Base-by-base conservation (phyloP, 2,329 filamentous ascomycete species). In the Paraphaeosphaeria minitans region DNA sequence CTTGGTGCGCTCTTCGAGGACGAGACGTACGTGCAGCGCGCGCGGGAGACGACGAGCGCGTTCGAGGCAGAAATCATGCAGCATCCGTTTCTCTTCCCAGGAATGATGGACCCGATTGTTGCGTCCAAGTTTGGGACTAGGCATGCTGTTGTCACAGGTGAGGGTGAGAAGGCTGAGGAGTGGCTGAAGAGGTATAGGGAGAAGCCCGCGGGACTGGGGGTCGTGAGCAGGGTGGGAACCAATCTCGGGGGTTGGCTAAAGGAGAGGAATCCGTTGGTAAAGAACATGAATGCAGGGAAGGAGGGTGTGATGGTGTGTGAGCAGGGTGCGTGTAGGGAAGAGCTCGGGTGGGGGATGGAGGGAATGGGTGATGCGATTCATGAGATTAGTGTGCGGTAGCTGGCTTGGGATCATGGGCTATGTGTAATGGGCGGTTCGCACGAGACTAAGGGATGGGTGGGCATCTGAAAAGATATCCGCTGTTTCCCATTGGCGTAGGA, bases 51-150 rank as follows among this genome's bases (percentile, higher is more conserved):
- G 0, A 87, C 93, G 61, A 87, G 87, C 59, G 92, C 93, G 0
- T 99, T 99, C 66, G 92, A 96, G 66, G 89, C 91, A 0, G 95
- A 99, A 78, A 88, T 97, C 66, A 82, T 96, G 71, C 93, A 98
- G 75, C 93, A 98, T 68, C 93, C 95, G 0, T 96, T 95, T 83
- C 83, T 98, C 2, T 98, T 96, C 77, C 89, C 91, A 0, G 90
- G 90, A 4, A 82, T 98, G 67, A 83, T 98, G 67, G 85, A 87
- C 3, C 85, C 85, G 0, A 86, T 98, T 2, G 91, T 97, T 10
- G 86, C 88, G 1, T 86, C 89, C 4, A 85, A 89, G 59, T 77
- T 96, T 3, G 93, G 93, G 0, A 84, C 88, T 2, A 84, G 84
- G 55, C 84, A 84, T 19, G 73, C 87, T 2, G 83, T 89, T 10